Evolutionary conservation across 225 moss, liverwort and hornwort genomes (phyloP).

Genomic region (Bryoerythrophyllum caledonicum): DNA sequence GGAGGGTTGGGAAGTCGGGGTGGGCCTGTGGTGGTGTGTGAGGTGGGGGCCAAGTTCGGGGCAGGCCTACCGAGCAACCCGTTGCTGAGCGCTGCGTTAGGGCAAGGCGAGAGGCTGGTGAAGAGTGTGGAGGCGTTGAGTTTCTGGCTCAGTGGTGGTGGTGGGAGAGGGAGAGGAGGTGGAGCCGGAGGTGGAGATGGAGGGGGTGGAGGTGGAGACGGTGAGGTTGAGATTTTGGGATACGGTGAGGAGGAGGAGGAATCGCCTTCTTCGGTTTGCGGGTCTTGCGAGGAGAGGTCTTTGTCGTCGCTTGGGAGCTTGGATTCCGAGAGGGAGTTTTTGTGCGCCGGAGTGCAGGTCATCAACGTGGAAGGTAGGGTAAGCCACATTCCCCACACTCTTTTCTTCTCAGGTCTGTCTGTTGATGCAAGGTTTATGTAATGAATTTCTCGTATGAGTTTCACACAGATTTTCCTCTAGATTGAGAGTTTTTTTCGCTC

Average conservation of each 20-base stretch:
- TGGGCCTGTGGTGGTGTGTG: background rate
- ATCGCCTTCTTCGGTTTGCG: background rate
- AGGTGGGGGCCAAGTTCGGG: slow-evolving; percentile 19
- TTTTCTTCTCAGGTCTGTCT: too few species aligned
- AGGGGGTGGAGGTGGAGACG: slow-evolving; percentile 25
- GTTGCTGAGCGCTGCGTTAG: slow-evolving; percentile 21
- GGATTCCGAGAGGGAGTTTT: slow-evolving; percentile 27
- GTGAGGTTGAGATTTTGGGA: slow-evolving; percentile 11
- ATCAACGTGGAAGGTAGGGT: slow-evolving; percentile 57
- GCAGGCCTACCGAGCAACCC: slow-evolving; percentile 1
- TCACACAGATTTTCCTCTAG: too few species aligned
- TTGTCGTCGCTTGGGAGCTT: slow-evolving; percentile 16
- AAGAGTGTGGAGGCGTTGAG: slow-evolving; percentile 37
- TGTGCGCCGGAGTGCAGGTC: slow-evolving; percentile 36
- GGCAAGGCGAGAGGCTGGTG: slow-evolving; percentile 37
- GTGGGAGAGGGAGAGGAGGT: slow-evolving; percentile 11
- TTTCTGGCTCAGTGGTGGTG: slow-evolving; percentile 20
- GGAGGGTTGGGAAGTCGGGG: background rate
- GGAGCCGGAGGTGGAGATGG: slow-evolving; percentile 10
- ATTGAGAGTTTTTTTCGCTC: background rate
- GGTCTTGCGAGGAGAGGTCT: background rate
- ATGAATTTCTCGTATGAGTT: too few species aligned
- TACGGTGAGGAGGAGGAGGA: slow-evolving; percentile 10
- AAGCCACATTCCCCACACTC: slow-evolving; percentile 16
- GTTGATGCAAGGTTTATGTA: too few species aligned